Percentiles rank a stretch among this genome's conserved stretches.
phyloP scores from a whole-genome alignment of 2,329 filamentous ascomycete genomes.

The Penicillium aurantiogriseum region DNA sequence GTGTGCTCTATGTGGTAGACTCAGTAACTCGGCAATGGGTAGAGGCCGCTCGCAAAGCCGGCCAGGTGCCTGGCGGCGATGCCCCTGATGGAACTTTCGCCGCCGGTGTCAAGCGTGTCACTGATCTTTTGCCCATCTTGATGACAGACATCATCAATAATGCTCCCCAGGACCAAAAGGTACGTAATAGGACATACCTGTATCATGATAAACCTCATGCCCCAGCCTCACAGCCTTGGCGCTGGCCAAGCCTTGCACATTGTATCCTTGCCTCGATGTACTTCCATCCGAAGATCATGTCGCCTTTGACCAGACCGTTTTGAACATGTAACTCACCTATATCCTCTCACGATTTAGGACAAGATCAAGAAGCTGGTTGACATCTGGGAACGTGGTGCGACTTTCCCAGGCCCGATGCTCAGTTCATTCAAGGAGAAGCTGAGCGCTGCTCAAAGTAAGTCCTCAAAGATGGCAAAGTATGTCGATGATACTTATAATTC shows the following conservation, averaged over 20 bases:
- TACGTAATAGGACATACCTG: slow-evolving; percentile 58
- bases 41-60: slow-evolving; percentile 84
- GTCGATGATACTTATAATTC: slow-evolving; percentile 25
- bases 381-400: slow-evolving; percentile 96
- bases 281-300: background rate
- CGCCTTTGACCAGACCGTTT: background rate
- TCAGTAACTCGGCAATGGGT: slow-evolving; percentile 99
- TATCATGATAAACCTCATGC: slow-evolving; percentile 26
- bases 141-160: slow-evolving; percentile 93
- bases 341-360: slow-evolving; percentile 62
- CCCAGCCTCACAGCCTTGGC: slow-evolving; percentile 20
- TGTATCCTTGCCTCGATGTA: background rate
- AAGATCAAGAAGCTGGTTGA: slow-evolving; percentile 95
- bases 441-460: slow-evolving; percentile 66
- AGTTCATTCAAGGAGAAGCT: slow-evolving; percentile 79
- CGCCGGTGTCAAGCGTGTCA: slow-evolving; percentile 93
- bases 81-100: slow-evolving; percentile 90
- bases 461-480: slow-evolving; percentile 6
- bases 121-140: slow-evolving; percentile 85
- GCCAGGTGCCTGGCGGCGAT: slow-evolving; percentile 75
- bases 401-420: slow-evolving; percentile 80
- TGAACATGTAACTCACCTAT: slow-evolving; percentile 52
- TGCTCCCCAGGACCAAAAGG: slow-evolving; percentile 93
- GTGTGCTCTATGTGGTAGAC: slow-evolving; percentile 99
- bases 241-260: slow-evolving; percentile 10